Percentiles rank a stretch among this genome's conserved stretches.
Evolutionary conservation across 345 rosid genomes (phyloP).

Genomic region (Isatis tinctoria): DNA sequence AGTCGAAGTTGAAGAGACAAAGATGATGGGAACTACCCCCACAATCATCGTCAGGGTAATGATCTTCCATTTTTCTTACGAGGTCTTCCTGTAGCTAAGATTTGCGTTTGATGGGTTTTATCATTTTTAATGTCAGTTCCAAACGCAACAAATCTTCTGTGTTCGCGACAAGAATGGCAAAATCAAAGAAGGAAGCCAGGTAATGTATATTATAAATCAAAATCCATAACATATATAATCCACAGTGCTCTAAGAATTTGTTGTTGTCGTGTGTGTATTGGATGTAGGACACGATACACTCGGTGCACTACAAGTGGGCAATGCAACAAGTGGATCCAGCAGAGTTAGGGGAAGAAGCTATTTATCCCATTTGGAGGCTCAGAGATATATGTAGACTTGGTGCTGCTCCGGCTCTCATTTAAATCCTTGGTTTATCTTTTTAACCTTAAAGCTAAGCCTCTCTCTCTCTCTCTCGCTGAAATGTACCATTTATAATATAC

Average conservation of each 20-base stretch:
- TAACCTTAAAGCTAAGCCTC: neutral
- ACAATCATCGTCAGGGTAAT: conserved; percentile 68
- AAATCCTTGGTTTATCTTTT: neutral
- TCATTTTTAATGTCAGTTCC: conserved; percentile 55
- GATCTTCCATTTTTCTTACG: neutral
- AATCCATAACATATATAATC: neutral
- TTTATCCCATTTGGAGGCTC: conserved; percentile 88
- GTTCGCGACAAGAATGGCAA: conserved; percentile 68
- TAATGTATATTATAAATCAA: neutral
- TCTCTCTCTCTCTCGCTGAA: neutral
- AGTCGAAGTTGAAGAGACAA: conserved; percentile 76
- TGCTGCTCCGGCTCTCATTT: conserved; percentile 79
- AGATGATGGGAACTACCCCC: conserved; percentile 91
- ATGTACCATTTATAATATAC: neutral
- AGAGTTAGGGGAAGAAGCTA: conserved; percentile 83
- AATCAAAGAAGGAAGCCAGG: conserved; percentile 88
- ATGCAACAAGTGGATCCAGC: conserved; percentile 87
- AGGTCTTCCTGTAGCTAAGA: neutral
- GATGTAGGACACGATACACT: conserved; percentile 78
- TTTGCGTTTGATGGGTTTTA: conserved; percentile 10
- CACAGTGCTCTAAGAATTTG: neutral
- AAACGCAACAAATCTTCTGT: conserved; percentile 82
- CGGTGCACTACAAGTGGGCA: conserved; percentile 82
- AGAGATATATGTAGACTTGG: conserved; percentile 74
- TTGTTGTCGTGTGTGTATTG: neutral